phyloP scores from a whole-genome alignment of 495 filamentous ascomycete species.

The Cercophora samala region DNA sequence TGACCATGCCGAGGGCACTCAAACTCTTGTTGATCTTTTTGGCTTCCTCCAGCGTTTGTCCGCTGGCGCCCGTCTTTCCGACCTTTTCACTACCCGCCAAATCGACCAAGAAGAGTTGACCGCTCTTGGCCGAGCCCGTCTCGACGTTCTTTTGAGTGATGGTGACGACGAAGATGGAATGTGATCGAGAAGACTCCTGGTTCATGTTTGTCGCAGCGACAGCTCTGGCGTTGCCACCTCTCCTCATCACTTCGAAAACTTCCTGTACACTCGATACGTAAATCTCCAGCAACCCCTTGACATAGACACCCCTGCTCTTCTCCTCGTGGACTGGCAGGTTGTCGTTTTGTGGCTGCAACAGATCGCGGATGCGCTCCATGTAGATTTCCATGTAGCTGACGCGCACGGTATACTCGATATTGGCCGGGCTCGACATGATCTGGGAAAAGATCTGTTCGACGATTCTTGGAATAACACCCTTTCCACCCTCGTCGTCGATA shows the following conservation, averaged over 20 bases:
- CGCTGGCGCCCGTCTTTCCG: slow-evolving; percentile 95
- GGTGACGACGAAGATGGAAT: slow-evolving; percentile 97
- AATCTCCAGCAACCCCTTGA: slow-evolving; percentile 90
- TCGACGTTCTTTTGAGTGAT: slow-evolving; percentile 98
- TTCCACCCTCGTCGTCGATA: slow-evolving; percentile 84
- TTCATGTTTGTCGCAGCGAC: slow-evolving; percentile 99
- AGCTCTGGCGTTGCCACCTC: slow-evolving; percentile 81
- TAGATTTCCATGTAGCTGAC: slow-evolving; percentile 99
- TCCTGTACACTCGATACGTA: slow-evolving; percentile 95
- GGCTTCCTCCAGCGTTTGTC: slow-evolving; percentile 95
- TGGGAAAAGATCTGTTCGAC: slow-evolving; percentile 97
- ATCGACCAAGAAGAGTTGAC: slow-evolving; percentile 95
- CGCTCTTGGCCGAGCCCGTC: slow-evolving; percentile 93
- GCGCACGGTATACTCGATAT: slow-evolving; percentile 95
- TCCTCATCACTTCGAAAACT: slow-evolving; percentile 95
- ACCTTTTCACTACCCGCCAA: slow-evolving; percentile 97
- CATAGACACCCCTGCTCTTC: slow-evolving; percentile 92
- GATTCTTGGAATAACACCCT: slow-evolving; percentile 94
- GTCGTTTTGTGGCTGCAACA: slow-evolving; percentile 87
- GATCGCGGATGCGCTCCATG: slow-evolving; percentile 96
- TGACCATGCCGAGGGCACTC: slow-evolving; percentile 97
- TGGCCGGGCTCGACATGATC: slow-evolving; percentile 83
- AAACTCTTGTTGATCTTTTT: slow-evolving; percentile 99
- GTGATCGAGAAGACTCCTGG: slow-evolving; percentile 95
- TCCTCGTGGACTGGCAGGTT: slow-evolving; percentile 97